These are phyloP conservation scores for Zasmidium angulare DNA, from an alignment of 2,329 filamentous ascomycete species.

Conservation along the genomic window DNA sequence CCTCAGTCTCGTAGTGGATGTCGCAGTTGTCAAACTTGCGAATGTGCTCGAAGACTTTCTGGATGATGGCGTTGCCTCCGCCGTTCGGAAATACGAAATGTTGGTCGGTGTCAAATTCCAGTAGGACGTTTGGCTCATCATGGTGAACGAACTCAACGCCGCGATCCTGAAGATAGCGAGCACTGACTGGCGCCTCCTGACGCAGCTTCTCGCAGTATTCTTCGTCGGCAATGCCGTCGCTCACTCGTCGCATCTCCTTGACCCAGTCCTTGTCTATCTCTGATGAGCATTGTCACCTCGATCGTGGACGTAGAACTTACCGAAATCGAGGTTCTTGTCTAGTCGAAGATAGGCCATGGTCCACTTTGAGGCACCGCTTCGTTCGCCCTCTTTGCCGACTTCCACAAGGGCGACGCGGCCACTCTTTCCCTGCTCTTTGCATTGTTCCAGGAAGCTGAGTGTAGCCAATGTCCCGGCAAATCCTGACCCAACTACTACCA, in stretches of 20 bases:
- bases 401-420: slow-evolving; percentile 43
- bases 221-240: slow-evolving; percentile 40
- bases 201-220: slow-evolving; percentile 43
- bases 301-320: slow-evolving; percentile 8
- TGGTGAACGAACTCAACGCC: slow-evolving; percentile 40
- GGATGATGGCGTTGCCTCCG: slow-evolving; percentile 41
- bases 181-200: slow-evolving; percentile 38
- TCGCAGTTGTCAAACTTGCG: slow-evolving; percentile 35
- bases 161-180: slow-evolving; percentile 39
- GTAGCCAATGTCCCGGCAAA: slow-evolving; percentile 43
- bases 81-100: slow-evolving; percentile 44
- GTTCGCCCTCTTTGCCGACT: slow-evolving; percentile 41
- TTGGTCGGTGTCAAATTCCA: slow-evolving; percentile 44
- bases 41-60: slow-evolving; percentile 40
- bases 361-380: slow-evolving; percentile 43
- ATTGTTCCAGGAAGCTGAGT: slow-evolving; percentile 43
- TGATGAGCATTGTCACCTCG: background rate
- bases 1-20: slow-evolving; percentile 43
- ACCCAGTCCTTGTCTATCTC: slow-evolving; percentile 35
- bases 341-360: slow-evolving; percentile 45
- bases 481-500: slow-evolving; percentile 43
- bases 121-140: slow-evolving; percentile 41
- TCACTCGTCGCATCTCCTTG: slow-evolving; percentile 38
- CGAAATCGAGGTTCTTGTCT: slow-evolving; percentile 39
- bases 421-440: slow-evolving; percentile 35